Conservation (phyloP, 1,284 basidiomycete species). For the Tylopilus orsonianus region DNA sequence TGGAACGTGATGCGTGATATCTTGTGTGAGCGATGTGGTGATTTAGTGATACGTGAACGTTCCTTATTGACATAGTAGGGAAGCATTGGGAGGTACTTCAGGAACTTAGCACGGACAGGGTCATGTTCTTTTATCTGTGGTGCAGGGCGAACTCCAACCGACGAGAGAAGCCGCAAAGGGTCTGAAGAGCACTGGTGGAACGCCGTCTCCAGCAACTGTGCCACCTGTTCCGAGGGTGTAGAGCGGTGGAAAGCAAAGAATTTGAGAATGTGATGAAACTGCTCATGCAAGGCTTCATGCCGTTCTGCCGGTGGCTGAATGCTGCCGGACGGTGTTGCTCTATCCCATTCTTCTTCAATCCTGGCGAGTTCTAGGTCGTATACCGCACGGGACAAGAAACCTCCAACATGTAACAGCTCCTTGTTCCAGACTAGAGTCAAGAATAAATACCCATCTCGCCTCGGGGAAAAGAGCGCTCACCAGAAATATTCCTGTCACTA, state of each 20-base stretch:
- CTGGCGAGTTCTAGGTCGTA: conserved; percentile 81
- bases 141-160: conserved; percentile 71
- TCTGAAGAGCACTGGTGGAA: conserved; percentile 70
- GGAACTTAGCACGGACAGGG: conserved; percentile 66
- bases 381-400: conserved; percentile 75
- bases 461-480: conserved; percentile 38
- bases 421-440: conserved; percentile 65
- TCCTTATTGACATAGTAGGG: conserved; percentile 60
- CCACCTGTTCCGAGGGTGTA: conserved; percentile 82
- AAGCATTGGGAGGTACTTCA: conserved; percentile 79
- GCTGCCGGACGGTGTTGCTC: conserved; percentile 4
- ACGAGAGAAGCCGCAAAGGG: conserved; percentile 76
- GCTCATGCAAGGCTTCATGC: conserved; percentile 48
- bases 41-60: conserved; percentile 50
- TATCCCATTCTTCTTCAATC: conserved; percentile 50
- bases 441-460: not conserved
- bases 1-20: conserved; percentile 75
- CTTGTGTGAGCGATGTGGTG: conserved; percentile 64
- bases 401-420: conserved; percentile 82
- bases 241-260: conserved; percentile 87
- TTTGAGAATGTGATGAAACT: conserved; percentile 77
- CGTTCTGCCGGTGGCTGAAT: conserved; percentile 7
- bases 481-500: conserved; percentile 71
- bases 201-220: conserved; percentile 65
- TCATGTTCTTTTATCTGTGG: conserved; percentile 77